Conservation (phyloP, 768 basidiomycete species). For the Rhizopogon roseolus region DNA sequence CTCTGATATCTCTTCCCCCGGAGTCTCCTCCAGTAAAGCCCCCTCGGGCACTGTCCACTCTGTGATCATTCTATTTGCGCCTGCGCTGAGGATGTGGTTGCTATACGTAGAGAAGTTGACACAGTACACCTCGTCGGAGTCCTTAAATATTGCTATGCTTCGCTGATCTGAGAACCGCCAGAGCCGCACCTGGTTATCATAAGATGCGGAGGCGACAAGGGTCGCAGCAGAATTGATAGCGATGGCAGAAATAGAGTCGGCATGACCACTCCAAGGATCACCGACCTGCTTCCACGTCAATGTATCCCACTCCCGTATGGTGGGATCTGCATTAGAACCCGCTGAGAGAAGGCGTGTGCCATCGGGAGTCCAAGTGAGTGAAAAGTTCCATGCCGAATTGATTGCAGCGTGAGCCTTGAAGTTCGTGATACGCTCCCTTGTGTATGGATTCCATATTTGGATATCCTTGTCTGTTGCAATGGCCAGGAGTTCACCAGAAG, state of each 20-base stretch:
- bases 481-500: background rate
- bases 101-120: background rate
- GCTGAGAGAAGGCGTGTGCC: background rate
- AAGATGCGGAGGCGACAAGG: background rate
- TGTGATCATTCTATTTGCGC: background rate
- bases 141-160: background rate
- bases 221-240: background rate
- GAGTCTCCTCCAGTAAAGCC: background rate
- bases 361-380: background rate
- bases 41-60: background rate
- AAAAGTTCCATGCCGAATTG: background rate
- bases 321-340: background rate
- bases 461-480: background rate
- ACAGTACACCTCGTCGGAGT: background rate
- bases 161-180: background rate
- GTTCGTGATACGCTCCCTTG: background rate
- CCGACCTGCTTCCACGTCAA: background rate
- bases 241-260: background rate
- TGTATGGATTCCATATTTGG: background rate
- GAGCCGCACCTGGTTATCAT: background rate
- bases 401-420: background rate
- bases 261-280: background rate
- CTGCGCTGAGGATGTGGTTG: background rate
- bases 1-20: background rate
- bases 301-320: background rate